Percentiles rank a stretch among this genome's conserved stretches.
Conservation (phyloP, 2,329 filamentous ascomycete species). For the Cordyceps militaris region DNA sequence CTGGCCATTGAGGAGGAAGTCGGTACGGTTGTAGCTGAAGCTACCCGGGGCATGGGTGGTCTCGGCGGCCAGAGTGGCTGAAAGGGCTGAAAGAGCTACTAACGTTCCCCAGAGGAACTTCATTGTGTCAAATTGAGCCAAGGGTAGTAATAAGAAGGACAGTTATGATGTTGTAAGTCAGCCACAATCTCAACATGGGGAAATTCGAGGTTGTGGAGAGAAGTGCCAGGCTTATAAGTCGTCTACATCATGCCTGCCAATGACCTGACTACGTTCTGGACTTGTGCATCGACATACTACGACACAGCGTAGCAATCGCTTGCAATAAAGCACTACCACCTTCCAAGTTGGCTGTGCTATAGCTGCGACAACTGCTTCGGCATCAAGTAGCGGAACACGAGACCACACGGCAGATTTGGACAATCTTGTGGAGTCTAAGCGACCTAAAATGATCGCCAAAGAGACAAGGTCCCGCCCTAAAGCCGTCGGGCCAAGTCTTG, state of each 20-base stretch:
- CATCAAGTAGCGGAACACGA: neutral
- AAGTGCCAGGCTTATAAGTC: neutral
- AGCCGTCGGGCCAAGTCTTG: neutral
- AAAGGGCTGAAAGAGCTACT: neutral
- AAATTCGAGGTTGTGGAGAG: neutral
- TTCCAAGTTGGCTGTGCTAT: neutral
- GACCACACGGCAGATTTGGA: neutral
- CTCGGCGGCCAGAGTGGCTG: neutral
- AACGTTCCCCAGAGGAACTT: neutral
- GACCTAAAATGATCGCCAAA: neutral
- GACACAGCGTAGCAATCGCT: neutral
- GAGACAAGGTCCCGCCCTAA: neutral
- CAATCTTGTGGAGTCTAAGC: neutral
- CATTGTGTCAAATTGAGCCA: neutral
- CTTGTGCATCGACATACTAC: neutral
- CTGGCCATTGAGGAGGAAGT: conserved; percentile 34
- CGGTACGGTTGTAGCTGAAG: conserved; percentile 33
- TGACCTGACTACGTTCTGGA: neutral
- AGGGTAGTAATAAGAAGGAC: neutral
- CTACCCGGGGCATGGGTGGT: neutral
- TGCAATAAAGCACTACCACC: neutral
- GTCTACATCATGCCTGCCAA: neutral
- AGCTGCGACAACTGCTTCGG: neutral
- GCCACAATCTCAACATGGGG: neutral
- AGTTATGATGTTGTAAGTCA: neutral